These are phyloP conservation scores for Pythium brassicae DNA, from an alignment of 352 stramenopile genomes.

Conservation along the genomic window DNA sequence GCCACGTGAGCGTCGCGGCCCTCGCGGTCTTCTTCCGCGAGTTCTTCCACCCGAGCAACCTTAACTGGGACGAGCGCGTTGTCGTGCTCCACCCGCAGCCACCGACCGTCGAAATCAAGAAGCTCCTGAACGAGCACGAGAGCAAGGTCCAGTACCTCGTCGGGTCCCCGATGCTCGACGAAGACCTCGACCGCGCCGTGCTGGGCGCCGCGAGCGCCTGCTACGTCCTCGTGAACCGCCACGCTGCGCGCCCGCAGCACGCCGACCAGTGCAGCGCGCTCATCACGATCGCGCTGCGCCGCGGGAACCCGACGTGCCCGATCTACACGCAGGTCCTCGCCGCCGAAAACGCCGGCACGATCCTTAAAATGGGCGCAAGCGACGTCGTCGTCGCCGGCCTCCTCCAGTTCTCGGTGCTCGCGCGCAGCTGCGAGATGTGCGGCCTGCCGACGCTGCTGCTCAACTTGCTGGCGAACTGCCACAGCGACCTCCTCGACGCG, in stretches of 20 bases:
- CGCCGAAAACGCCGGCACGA: slow-evolving; percentile 49
- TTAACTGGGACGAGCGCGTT: slow-evolving; percentile 80
- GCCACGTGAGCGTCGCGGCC: slow-evolving; percentile 61
- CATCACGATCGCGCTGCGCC: slow-evolving; percentile 70
- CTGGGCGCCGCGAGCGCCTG: slow-evolving; percentile 50
- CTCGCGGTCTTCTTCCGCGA: slow-evolving; percentile 71
- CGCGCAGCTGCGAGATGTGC: slow-evolving; percentile 55
- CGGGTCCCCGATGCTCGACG: slow-evolving; percentile 71
- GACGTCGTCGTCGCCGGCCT: slow-evolving; percentile 67
- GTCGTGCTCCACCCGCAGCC: slow-evolving; percentile 69
- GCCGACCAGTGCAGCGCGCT: slow-evolving; percentile 67
- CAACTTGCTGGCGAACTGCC: slow-evolving; percentile 56
- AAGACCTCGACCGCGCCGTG: slow-evolving; percentile 62
- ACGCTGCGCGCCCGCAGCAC: slow-evolving; percentile 43
- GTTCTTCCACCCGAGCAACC: slow-evolving; percentile 83
- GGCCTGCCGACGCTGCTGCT: slow-evolving; percentile 64
- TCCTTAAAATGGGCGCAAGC: slow-evolving; percentile 71
- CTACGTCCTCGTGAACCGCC: slow-evolving; percentile 68
- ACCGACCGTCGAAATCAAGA: slow-evolving; percentile 63
- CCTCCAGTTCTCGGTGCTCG: slow-evolving; percentile 72
- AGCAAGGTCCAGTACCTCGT: slow-evolving; percentile 84
- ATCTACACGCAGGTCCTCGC: slow-evolving; percentile 82
- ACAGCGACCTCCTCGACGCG: slow-evolving; percentile 46
- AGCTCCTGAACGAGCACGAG: slow-evolving; percentile 68
- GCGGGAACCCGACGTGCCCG: slow-evolving; percentile 60